Evolutionary conservation across 148 eudicot species (phyloP).

Genomic region (Beta vulgaris): DNA sequence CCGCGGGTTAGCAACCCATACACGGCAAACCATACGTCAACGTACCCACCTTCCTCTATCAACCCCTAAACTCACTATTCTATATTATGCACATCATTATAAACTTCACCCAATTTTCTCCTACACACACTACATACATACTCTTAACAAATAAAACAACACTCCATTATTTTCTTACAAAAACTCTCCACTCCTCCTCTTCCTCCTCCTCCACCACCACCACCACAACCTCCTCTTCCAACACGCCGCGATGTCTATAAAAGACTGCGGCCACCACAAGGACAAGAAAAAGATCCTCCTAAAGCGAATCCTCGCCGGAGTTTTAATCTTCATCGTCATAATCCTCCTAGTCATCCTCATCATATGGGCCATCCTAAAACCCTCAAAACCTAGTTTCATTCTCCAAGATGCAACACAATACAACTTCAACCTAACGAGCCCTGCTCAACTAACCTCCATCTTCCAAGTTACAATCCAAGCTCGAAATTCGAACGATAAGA

Average conservation of each 20-base stretch:
- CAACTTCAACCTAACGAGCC: slow-evolving; percentile 53
- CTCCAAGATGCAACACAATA: slow-evolving; percentile 74
- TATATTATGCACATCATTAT: slow-evolving; percentile 11
- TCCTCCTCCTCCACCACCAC: background rate
- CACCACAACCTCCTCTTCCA: background rate
- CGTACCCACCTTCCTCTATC: slow-evolving; percentile 12
- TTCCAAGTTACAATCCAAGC: slow-evolving; percentile 56
- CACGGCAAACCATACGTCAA: slow-evolving; percentile 20
- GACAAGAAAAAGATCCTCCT: slow-evolving; percentile 28
- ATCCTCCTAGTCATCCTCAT: slow-evolving; percentile 44
- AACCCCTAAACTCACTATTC: slow-evolving; percentile 5
- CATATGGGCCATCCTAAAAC: slow-evolving; percentile 56
- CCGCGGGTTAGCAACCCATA: background rate
- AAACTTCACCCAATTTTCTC: background rate
- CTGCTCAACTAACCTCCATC: slow-evolving; percentile 46
- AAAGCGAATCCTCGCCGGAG: slow-evolving; percentile 22
- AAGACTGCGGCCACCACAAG: slow-evolving; percentile 60
- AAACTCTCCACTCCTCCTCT: background rate
- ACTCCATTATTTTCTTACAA: background rate
- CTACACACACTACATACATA: slow-evolving; percentile 3
- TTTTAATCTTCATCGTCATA: slow-evolving; percentile 32
- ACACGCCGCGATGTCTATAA: slow-evolving; percentile 32
- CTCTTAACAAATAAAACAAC: background rate
- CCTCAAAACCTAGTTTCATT: slow-evolving; percentile 51
- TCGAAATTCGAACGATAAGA: slow-evolving; percentile 38